Percentiles rank a stretch among this genome's conserved stretches.
phyloP scores from a whole-genome alignment of 371 early-diverging fungal genomes.

The Mortierella sp. region DNA sequence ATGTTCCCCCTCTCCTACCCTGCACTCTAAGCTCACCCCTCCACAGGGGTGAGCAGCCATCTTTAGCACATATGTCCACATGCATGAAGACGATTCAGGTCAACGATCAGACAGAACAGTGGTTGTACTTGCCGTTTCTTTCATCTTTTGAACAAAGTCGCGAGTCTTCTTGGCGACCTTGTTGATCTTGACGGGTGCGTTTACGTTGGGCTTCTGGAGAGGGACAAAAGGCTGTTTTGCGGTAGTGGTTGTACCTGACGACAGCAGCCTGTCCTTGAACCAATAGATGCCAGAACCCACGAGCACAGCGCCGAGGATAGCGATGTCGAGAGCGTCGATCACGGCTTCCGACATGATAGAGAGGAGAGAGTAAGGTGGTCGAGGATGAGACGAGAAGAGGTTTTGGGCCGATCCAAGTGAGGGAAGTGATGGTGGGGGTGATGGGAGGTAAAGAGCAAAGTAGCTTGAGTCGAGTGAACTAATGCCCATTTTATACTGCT shows the following conservation, averaged over 20 bases:
- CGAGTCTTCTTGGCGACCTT: constrained; percentile 58
- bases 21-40: too few relatives aligned
- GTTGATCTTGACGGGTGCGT: constrained; percentile 45
- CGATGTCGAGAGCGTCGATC: constrained; percentile 53
- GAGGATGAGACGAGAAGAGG: too few relatives aligned
- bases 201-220: constrained; percentile 47
- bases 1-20: too few relatives aligned
- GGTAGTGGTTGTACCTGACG: constrained; percentile 2
- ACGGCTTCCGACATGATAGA: constrained; percentile 52
- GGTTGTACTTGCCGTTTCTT: constrained; percentile 60
- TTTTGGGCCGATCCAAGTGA: too few relatives aligned
- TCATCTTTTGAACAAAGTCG: constrained; percentile 73
- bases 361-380: too few relatives aligned
- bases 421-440: too few relatives aligned
- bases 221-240: constrained; percentile 41
- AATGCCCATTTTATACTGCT: too few relatives aligned
- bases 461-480: too few relatives aligned
- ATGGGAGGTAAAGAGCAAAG: too few relatives aligned
- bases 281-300: constrained; percentile 54
- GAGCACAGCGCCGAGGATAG: constrained; percentile 52
- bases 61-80: too few relatives aligned
- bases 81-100: background rate
- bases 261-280: constrained; percentile 54
- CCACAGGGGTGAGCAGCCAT: too few relatives aligned
- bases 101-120: background rate